These are phyloP conservation scores for Trichomonascaceae sp. DNA, from an alignment of 1,139 yeast species.

Conservation along the genomic window DNA sequence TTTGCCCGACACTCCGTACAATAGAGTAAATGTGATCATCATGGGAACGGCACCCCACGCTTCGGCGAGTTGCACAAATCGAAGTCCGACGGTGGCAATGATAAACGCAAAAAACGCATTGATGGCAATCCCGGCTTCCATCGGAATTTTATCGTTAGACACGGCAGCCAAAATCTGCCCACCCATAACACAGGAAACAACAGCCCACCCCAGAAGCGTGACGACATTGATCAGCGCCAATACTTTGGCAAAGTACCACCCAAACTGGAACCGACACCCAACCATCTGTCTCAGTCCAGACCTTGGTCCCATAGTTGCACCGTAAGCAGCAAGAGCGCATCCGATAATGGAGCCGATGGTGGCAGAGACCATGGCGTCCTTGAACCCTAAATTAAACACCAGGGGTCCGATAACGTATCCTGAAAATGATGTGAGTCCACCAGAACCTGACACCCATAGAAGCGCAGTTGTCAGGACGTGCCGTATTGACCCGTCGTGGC, in stretches of 20 bases:
- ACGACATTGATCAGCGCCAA: constrained; percentile 55
- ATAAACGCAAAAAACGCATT: constrained; percentile 50
- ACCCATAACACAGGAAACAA: constrained; percentile 73
- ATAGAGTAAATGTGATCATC: constrained; percentile 48
- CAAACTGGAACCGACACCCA: constrained; percentile 62
- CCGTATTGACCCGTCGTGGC: constrained; percentile 33
- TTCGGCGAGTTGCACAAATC: constrained; percentile 55
- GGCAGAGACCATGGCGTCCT: constrained; percentile 48
- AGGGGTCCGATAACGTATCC: constrained; percentile 65
- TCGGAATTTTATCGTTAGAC: constrained; percentile 48
- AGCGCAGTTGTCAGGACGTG: constrained; percentile 54
- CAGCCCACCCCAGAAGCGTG: constrained; percentile 80
- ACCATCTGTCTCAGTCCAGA: constrained; percentile 86
- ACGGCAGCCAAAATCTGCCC: constrained; percentile 65
- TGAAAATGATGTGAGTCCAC: constrained; percentile 77
- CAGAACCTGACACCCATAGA: constrained; percentile 74
- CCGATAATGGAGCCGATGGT: constrained; percentile 52
- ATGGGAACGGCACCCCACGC: constrained; percentile 59
- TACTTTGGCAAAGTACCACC: constrained; percentile 70
- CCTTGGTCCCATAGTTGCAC: constrained; percentile 75
- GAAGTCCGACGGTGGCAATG: constrained; percentile 67
- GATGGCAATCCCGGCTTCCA: constrained; percentile 62
- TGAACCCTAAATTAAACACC: constrained; percentile 52
- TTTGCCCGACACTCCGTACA: constrained; percentile 55
- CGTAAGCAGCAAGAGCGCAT: constrained; percentile 64